A percentile compares a stretch with the other conserved stretches of the same genome.
These are phyloP conservation scores for Cercospora zeina DNA, from an alignment of 2,329 filamentous ascomycete species.

Conservation along the genomic window DNA sequence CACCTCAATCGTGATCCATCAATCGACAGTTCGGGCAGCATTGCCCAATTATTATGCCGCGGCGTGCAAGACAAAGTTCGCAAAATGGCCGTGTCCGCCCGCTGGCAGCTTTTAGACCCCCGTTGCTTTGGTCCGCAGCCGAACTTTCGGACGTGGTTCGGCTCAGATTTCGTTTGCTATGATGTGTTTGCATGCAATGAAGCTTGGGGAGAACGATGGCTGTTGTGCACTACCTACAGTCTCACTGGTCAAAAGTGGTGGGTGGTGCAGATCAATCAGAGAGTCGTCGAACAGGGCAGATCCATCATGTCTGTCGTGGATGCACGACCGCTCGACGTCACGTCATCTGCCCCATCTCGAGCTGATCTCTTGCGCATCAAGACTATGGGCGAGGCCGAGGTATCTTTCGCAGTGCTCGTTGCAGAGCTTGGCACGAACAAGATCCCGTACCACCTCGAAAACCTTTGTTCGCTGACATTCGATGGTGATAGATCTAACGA, in stretches of 20 bases:
- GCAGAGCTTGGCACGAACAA: conserved; percentile 30
- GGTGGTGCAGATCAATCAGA: conserved; percentile 63
- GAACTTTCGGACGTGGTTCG: conserved; percentile 62
- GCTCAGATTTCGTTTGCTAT: conserved; percentile 62
- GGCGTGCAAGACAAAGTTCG: conserved; percentile 60
- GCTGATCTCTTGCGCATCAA: conserved; percentile 40
- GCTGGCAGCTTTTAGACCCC: conserved; percentile 61
- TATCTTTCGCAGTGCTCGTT: conserved; percentile 36
- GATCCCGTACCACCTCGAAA: conserved; percentile 32
- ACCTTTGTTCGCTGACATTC: conserved; percentile 18
- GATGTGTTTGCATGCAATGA: conserved; percentile 66
- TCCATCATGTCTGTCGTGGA: conserved; percentile 25
- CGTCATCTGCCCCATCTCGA: conserved; percentile 21
- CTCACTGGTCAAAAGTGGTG: conserved; percentile 77
- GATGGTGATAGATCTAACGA: conserved; percentile 3
- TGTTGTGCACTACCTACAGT: conserved; percentile 68
- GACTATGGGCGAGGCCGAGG: conserved; percentile 42
- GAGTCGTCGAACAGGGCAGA: conserved; percentile 12
- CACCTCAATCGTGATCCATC: conserved; percentile 64
- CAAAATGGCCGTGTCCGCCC: conserved; percentile 60
- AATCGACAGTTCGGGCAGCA: conserved; percentile 13
- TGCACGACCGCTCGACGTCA: conserved; percentile 22
- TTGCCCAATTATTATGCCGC: conserved; percentile 22
- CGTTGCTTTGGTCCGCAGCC: conserved; percentile 43
- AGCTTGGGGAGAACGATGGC: conserved; percentile 72